Conservation (phyloP, 2,329 filamentous ascomycete genomes). For the Coniochaeta pulveracea region DNA sequence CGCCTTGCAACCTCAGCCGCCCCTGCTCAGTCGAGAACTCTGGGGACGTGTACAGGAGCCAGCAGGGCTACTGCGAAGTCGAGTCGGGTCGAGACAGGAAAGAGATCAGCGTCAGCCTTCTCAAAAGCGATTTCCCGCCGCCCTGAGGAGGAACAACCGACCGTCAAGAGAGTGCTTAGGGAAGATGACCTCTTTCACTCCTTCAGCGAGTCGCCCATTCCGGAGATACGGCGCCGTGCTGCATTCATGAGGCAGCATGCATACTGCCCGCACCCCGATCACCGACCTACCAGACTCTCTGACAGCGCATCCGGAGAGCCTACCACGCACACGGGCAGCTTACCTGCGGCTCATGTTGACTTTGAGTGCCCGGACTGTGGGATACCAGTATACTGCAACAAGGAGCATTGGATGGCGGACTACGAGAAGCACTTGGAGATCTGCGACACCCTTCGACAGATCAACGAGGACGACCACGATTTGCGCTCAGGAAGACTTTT, state of each 20-base stretch:
- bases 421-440: slow-evolving; percentile 89
- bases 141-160: background rate
- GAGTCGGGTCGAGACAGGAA: background rate
- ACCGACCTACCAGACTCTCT: slow-evolving; percentile 64
- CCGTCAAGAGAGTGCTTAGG: slow-evolving; percentile 31
- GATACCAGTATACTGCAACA: slow-evolving; percentile 83
- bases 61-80: background rate
- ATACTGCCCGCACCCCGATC: slow-evolving; percentile 82
- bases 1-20: background rate
- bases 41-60: background rate
- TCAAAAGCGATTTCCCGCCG: too few relatives aligned
- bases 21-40: background rate
- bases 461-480: slow-evolving; percentile 98
- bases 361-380: slow-evolving; percentile 97
- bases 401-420: slow-evolving; percentile 92
- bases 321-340: slow-evolving; percentile 30
- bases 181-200: slow-evolving; percentile 87
- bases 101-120: slow-evolving; percentile 12
- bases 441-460: slow-evolving; percentile 81
- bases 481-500: slow-evolving; percentile 83
- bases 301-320: slow-evolving; percentile 53
- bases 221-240: slow-evolving; percentile 76
- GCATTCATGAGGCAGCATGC: slow-evolving; percentile 89
- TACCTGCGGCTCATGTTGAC: slow-evolving; percentile 69
- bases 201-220: slow-evolving; percentile 79